Percentiles rank a stretch among this genome's conserved stretches.
These are phyloP conservation scores for Triglochin maritima DNA, from an alignment of 106 monocot genomes.

Conservation along the genomic window DNA sequence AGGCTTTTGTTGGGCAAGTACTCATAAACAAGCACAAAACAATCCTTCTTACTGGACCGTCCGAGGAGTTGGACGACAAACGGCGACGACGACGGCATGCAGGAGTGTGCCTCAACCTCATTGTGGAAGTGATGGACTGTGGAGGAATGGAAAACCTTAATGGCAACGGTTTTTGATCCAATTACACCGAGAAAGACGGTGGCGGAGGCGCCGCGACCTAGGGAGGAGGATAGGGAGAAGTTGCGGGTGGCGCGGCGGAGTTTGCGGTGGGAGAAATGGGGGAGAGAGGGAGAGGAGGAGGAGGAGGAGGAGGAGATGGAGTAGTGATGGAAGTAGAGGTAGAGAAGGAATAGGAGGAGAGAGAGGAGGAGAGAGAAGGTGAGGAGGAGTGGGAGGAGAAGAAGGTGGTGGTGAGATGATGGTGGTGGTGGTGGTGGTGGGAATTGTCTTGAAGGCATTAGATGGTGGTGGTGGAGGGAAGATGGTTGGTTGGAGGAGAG, in stretches of 20 bases:
- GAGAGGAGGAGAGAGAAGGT: constrained; percentile 12
- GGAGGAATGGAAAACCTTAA: constrained; percentile 26
- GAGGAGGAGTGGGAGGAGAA: constrained; percentile 1
- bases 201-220: constrained; percentile 57
- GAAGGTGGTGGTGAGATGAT: not conserved
- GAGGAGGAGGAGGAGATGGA: constrained; percentile 12
- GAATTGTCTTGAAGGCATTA: constrained; percentile 18
- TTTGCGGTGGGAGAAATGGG: constrained; percentile 24
- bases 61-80: constrained; percentile 46
- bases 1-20: constrained; percentile 44
- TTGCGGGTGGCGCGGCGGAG: constrained; percentile 29
- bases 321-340: constrained; percentile 12
- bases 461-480: not conserved
- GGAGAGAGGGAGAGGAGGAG: constrained; percentile 15
- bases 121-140: constrained; percentile 22
- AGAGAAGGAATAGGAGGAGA: constrained; percentile 19
- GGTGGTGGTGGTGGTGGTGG: constrained; percentile 5
- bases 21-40: constrained; percentile 38
- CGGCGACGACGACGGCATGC: constrained; percentile 30
- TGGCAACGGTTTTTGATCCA: constrained; percentile 33
- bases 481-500: constrained; percentile 10
- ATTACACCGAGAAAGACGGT: constrained; percentile 37
- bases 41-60: not conserved
- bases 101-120: constrained; percentile 33
- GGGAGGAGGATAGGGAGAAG: constrained; percentile 32